Percentiles rank a stretch among this genome's conserved stretches.
phyloP scores from a whole-genome alignment of 2,329 filamentous ascomycete species.

The Aspergillus candidus region DNA sequence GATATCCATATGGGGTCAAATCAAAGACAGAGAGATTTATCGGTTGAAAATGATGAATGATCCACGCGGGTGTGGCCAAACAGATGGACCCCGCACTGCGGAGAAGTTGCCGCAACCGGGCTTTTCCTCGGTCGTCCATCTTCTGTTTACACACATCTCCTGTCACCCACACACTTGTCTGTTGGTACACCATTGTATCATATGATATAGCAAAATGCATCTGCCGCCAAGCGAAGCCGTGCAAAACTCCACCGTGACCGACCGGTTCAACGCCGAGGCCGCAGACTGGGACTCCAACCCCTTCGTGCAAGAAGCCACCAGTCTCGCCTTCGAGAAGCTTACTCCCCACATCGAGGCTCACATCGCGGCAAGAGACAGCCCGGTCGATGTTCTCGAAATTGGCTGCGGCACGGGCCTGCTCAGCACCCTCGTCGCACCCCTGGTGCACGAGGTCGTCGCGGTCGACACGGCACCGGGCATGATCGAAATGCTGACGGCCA shows the following conservation, averaged over 20 bases:
- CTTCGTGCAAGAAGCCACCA: conserved; percentile 42
- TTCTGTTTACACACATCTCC: too few species aligned
- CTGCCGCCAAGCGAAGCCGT: not conserved
- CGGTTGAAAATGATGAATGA: too few species aligned
- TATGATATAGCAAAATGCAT: not conserved
- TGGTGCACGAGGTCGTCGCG: conserved; percentile 45
- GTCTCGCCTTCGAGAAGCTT: conserved; percentile 43
- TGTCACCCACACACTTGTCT: too few species aligned
- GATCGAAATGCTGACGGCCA: conserved; percentile 46
- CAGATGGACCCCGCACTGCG: not conserved
- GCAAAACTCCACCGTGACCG: conserved; percentile 17
- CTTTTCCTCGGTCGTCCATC: too few species aligned
- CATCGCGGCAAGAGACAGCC: conserved; percentile 1
- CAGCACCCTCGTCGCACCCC: conserved; percentile 45
- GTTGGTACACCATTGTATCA: too few species aligned
- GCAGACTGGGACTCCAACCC: conserved; percentile 51
- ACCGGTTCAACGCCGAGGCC: conserved; percentile 52
- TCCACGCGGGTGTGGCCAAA: too few species aligned
- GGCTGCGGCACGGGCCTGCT: conserved; percentile 54
- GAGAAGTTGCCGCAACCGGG: too few species aligned
- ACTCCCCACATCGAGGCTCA: conserved; percentile 20
- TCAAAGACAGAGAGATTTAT: too few species aligned
- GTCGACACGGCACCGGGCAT: conserved; percentile 52
- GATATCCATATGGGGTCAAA: too few species aligned
- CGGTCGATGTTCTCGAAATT: conserved; percentile 49